Conservation (phyloP, 2,329 filamentous ascomycete species). For the Trichothecium sympodiale region DNA sequence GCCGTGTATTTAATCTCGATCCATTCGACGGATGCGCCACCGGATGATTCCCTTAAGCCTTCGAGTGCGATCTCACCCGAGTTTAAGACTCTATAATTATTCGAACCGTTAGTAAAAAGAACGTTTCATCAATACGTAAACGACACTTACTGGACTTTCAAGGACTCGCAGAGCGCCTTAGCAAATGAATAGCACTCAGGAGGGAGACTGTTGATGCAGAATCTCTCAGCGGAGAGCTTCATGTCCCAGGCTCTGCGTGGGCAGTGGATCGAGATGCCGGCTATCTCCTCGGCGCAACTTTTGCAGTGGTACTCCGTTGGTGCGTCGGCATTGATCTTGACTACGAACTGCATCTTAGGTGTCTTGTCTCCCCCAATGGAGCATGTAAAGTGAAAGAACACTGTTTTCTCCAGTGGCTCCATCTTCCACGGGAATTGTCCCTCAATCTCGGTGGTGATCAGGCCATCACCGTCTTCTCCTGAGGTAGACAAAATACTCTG, state of each 20-base stretch:
- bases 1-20: conserved; percentile 12
- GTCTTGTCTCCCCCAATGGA: not conserved
- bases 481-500: not conserved
- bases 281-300: conserved; percentile 2
- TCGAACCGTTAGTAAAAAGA: not conserved
- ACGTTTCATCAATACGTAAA: not conserved
- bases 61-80: conserved; percentile 10
- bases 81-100: not conserved
- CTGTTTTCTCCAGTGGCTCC: not conserved
- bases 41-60: conserved; percentile 3
- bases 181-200: not conserved
- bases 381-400: not conserved
- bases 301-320: not conserved
- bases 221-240: conserved; percentile 2
- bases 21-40: conserved; percentile 7
- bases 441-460: not conserved
- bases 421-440: too few relatives aligned
- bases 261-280: conserved; percentile 3
- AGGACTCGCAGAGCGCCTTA: not conserved
- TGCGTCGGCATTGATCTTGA: conserved; percentile 1
- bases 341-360: not conserved
- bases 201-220: not conserved
- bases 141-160: conserved; percentile 2
- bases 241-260: conserved; percentile 5
- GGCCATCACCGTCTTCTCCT: not conserved